Percentiles rank a stretch among this genome's conserved stretches.
Evolutionary conservation across 1,284 basidiomycete species (phyloP).

Genomic region (Leccinum angustisporum): DNA sequence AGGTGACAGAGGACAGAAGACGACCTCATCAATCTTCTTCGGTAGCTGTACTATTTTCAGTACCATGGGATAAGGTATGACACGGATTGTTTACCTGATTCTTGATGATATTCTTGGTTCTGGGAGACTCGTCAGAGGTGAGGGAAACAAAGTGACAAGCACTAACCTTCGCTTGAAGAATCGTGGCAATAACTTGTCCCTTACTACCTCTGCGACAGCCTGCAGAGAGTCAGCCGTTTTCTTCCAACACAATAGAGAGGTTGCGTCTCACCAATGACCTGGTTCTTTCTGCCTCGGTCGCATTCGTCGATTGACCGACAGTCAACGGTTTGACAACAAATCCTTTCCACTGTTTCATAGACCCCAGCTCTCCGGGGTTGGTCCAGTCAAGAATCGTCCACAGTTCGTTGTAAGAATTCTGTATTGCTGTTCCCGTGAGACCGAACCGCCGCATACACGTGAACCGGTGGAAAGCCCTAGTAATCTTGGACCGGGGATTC

Average conservation of each 20-base stretch:
- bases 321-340: constrained; percentile 67
- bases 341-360: constrained; percentile 65
- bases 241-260: neutral
- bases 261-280: constrained; percentile 45
- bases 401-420: constrained; percentile 82
- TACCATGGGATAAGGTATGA: neutral
- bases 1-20: constrained; percentile 79
- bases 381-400: constrained; percentile 85
- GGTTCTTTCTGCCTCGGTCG: constrained; percentile 61
- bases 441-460: constrained; percentile 66
- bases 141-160: neutral
- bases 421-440: constrained; percentile 82
- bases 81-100: constrained; percentile 47
- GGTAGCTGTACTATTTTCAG: constrained; percentile 56
- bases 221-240: constrained; percentile 24
- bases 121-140: constrained; percentile 29
- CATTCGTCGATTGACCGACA: constrained; percentile 63
- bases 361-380: constrained; percentile 69
- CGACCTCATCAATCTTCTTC: constrained; percentile 80
- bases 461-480: constrained; percentile 65
- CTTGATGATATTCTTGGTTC: constrained; percentile 81
- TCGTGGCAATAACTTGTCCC: constrained; percentile 64
- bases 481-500: constrained; percentile 64
- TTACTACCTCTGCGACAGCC: constrained; percentile 59
- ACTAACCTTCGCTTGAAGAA: constrained; percentile 75